phyloP scores from a whole-genome alignment of 1,139 yeast genomes.

The Diutina pseudorugosa region DNA sequence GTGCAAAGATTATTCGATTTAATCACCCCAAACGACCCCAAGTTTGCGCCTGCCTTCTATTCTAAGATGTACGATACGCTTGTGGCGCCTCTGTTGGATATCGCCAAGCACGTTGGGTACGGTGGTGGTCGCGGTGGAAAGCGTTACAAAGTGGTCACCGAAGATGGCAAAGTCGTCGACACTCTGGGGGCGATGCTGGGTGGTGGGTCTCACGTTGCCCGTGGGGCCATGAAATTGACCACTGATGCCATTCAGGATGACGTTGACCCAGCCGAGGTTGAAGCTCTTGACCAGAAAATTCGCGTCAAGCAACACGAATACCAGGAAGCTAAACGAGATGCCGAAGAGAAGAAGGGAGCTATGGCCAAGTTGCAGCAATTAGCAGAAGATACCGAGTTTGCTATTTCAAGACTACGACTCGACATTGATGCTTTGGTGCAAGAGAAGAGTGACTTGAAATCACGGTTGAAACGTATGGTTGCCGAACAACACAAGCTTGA shows the following conservation, averaged over 20 bases:
- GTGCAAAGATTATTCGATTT: conserved; percentile 81
- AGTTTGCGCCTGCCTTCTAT: conserved; percentile 80
- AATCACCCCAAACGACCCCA: conserved; percentile 51
- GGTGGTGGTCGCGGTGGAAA: conserved; percentile 32
- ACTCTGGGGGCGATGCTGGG: conserved; percentile 97
- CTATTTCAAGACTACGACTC: conserved; percentile 44
- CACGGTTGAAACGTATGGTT: conserved; percentile 22
- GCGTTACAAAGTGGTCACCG: conserved; percentile 80
- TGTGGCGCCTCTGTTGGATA: conserved; percentile 67
- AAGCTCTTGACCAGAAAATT: conserved; percentile 41
- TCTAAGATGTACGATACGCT: conserved; percentile 78
- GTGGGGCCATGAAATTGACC: conserved; percentile 51
- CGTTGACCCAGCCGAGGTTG: conserved; percentile 43
- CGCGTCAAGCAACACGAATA: conserved; percentile 43
- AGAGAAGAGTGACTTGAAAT: conserved; percentile 31
- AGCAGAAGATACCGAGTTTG: conserved; percentile 58
- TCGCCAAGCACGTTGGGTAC: conserved; percentile 83
- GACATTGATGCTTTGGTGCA: conserved; percentile 53
- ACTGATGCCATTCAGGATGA: conserved; percentile 17
- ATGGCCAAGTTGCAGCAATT: conserved; percentile 48
- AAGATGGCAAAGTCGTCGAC: conserved; percentile 87
- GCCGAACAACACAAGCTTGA: conserved; percentile 22
- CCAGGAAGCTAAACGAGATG: conserved; percentile 39
- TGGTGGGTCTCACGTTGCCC: conserved; percentile 65
- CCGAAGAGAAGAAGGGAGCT: conserved; percentile 47